phyloP scores from a whole-genome alignment of 352 stramenopile species.

The Phytophthora ramorum region DNA sequence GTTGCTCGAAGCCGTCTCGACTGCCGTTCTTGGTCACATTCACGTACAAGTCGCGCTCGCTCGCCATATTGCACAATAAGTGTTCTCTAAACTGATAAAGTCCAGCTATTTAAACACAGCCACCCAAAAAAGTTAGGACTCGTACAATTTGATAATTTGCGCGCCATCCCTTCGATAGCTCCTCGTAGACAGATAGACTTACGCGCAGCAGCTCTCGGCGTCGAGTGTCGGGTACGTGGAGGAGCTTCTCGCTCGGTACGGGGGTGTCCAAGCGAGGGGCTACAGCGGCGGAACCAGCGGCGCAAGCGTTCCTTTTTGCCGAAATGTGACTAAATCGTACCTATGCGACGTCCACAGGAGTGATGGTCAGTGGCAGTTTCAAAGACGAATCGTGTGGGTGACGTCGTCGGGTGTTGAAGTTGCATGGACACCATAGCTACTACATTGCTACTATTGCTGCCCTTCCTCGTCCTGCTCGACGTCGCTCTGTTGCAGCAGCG shows the following conservation, averaged over 20 bases:
- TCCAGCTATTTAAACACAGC: conserved; percentile 8
- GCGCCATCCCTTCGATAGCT: no score
- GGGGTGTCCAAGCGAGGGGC: conserved; percentile 1
- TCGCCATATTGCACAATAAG: conserved; percentile 21
- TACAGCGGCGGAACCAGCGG: conserved; percentile 11
- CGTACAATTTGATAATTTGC: conserved; percentile 17
- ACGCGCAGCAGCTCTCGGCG: conserved; percentile 2
- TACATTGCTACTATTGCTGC: not conserved
- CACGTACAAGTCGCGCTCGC: conserved; percentile 40
- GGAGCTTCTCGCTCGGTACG: not conserved
- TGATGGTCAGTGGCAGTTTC: conserved; percentile 10
- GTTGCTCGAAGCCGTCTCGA: conserved; percentile 25
- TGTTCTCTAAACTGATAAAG: conserved; percentile 27
- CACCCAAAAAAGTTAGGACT: conserved; percentile 10
- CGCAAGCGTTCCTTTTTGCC: conserved; percentile 10
- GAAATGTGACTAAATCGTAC: conserved; percentile 10
- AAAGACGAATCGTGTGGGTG: conserved; percentile 20
- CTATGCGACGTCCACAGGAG: conserved; percentile 6
- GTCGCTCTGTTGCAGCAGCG: conserved; percentile 1
- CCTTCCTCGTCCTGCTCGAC: not conserved
- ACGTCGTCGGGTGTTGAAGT: conserved; percentile 8
- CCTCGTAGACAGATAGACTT: not conserved
- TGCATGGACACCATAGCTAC: not conserved
- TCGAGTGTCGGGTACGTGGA: not conserved
- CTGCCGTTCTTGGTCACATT: conserved; percentile 38